A percentile compares a stretch with the other conserved stretches of the same genome.
phyloP scores from a whole-genome alignment of 139 green algal species.

The Tetraselmis chui region DNA sequence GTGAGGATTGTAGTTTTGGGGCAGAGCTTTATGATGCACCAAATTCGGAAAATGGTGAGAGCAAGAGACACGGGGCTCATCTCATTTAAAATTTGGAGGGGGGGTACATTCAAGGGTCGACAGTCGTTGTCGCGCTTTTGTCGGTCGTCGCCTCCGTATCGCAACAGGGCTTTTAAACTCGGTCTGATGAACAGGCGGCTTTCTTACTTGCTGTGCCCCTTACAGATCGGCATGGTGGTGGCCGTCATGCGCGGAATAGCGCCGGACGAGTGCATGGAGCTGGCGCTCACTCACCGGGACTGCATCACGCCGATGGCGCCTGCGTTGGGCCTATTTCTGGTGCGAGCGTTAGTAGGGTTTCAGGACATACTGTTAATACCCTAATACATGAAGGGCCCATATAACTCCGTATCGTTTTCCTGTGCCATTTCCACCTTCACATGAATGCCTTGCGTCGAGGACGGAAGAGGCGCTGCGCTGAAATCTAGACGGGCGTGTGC shows the following conservation, averaged over 20 bases:
- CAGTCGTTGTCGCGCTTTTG: not conserved
- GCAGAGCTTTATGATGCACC: constrained; percentile 90
- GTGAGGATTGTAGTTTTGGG: constrained; percentile 69
- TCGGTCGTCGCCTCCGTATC: not conserved
- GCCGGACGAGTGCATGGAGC: constrained; percentile 25
- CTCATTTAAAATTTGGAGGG: not conserved
- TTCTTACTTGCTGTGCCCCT: not conserved
- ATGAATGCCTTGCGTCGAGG: too few relatives aligned
- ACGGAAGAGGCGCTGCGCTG: too few relatives aligned
- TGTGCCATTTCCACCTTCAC: not conserved
- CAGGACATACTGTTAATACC: too few relatives aligned
- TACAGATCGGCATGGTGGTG: constrained; percentile 52
- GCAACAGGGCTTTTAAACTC: not conserved
- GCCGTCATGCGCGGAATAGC: constrained; percentile 53
- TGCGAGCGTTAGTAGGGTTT: constrained; percentile 4
- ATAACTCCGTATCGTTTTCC: not conserved
- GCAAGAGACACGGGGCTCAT: not conserved
- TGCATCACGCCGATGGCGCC: constrained; percentile 71
- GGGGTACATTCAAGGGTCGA: not conserved
- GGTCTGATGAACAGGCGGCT: too few relatives aligned
- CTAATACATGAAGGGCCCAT: too few relatives aligned
- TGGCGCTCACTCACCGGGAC: constrained; percentile 37
- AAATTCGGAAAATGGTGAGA: constrained; percentile 86
- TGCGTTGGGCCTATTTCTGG: constrained; percentile 78
- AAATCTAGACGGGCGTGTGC: not conserved